Base-by-base conservation (phyloP, 2,329 filamentous ascomycete species). In the Fusarium abutilonis region DNA sequence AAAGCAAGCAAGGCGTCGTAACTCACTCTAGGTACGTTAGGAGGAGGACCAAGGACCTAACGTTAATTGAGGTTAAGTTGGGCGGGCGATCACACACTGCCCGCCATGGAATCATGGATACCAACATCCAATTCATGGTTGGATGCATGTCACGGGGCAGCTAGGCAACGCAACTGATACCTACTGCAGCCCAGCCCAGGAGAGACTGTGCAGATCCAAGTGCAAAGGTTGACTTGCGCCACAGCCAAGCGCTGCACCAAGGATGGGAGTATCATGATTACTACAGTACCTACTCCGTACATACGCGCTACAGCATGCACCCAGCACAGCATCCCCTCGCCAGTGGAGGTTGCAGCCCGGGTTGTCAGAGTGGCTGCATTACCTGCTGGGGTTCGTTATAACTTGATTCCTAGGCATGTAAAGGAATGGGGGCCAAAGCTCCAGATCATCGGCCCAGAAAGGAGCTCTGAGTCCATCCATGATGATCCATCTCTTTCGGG, bases 61-160 rank as follows among this genome's bases (percentile, higher is more conserved):
- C 9, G 9, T 13, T 29, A 29, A 13, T 29, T 10, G 28, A 29
- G 28, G 31, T 34, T 14, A n/a, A 34, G 31, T 34, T 34, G 6
- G 14, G 31, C 3, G 13, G 31, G 31, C 31, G 31, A 34, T 34
- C 31, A 34, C 31, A 26, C 31, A 10, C 28, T 29, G 11, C 23
- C 6, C 19, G 19, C 19, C 19, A 19, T 19, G 19, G 19, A 19
- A 19, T 19, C 56, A 62, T 60, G 42, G 23, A 52, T 31, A 64
- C 28, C 39, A 64, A 21, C 41, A 32, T 43, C 34, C 36, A 54
- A 35, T 53, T 34, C 55, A 61, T 46, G 50, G 58, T 56, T 56
- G 23, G 35, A 61, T 61, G 56, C 56, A 64, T 64, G 57, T 64
- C 62, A 64, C 62, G 62, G 56, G 55, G 36, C 51, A 45, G 45